Evolutionary conservation across 2,329 filamentous ascomycete species (phyloP), one percentile per base, ranked within the genome.

Genomic region (Orbilia oligospora): DNA sequence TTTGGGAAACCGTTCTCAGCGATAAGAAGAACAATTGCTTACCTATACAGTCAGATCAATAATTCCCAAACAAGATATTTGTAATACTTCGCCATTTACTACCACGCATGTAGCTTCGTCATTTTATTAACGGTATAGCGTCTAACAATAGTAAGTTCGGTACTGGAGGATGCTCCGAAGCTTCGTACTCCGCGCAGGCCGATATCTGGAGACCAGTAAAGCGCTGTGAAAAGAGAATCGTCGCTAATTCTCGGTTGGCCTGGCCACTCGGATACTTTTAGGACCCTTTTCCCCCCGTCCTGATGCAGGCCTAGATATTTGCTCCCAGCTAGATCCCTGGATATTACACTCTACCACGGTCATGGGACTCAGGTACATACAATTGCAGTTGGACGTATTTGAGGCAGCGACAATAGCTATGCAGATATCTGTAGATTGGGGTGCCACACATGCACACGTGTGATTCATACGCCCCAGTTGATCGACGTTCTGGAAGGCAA

Each of bases 1-100:
- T 33, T 53, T 77, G 64, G 61, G 46, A 53, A 63, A 68, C 27
- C 38, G 41, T 63, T 63, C 63, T 68, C 51, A 24, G 30, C 46
- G 63, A 53, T 63, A 30, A 27, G 41, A 61, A 12, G 51, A 61
- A 48, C 48, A 14, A 33, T 49, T 76, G 72, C 72, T 76, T 69
- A 76, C 72, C 65, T 76, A 69, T 64, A 69, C 71, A 14, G 72
- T 76, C 65, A 76, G 72, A 69, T 66, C 41, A 65, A 70, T 70
- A 69, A 58, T 48, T 27, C 65, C 65, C 38, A 70, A 69, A 76
- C 18, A 51, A 38, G 66, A 71, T 44, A 78, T 78, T 78, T 72
- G 63, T 72, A 78, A 78, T 78, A 78, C 67, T 72, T 65, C 68
- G 68, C 68, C 75, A 64, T 72, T 53, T 53, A 36, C 58, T 56